These are phyloP conservation scores for Irpex sp. DNA, from an alignment of 1,284 basidiomycete genomes.

Conservation along the genomic window DNA sequence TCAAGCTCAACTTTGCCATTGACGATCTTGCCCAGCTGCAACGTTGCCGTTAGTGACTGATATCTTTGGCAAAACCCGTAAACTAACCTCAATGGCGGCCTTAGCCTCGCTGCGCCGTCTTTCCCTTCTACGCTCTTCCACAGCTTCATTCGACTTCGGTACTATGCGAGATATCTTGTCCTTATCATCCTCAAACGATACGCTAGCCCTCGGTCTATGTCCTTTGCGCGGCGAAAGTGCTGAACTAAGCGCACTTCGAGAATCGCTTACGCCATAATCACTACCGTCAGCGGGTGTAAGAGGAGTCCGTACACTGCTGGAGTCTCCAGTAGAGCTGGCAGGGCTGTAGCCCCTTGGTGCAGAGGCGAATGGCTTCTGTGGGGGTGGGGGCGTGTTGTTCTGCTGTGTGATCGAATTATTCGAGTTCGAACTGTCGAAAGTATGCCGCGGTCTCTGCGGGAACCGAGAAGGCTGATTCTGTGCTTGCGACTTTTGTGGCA, in stretches of 20 bases:
- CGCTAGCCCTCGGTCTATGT: constrained; percentile 52
- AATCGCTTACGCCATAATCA: constrained; percentile 43
- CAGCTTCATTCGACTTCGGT: constrained; percentile 24
- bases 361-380: constrained; percentile 48
- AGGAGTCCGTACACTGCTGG: constrained; percentile 67
- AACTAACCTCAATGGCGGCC: constrained; percentile 72
- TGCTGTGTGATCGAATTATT: constrained; percentile 7
- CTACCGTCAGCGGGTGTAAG: constrained; percentile 74
- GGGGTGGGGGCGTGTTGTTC: constrained; percentile 13
- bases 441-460: constrained; percentile 6
- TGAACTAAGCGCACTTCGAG: constrained; percentile 5
- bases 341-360: constrained; percentile 53
- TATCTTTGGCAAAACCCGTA: not conserved
- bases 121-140: constrained; percentile 57
- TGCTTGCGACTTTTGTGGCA: constrained; percentile 10
- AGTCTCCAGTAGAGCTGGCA: constrained; percentile 75
- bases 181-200: constrained; percentile 45
- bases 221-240: constrained; percentile 18
- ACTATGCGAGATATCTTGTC: constrained; percentile 20
- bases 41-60: not conserved
- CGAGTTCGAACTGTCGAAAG: constrained; percentile 6
- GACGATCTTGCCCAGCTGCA: constrained; percentile 74
- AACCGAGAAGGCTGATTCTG: constrained; percentile 3
- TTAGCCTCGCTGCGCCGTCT: constrained; percentile 71
- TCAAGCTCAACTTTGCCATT: constrained; percentile 69